phyloP scores from a whole-genome alignment of 1,284 basidiomycete genomes.

The Macrocybe sp. region DNA sequence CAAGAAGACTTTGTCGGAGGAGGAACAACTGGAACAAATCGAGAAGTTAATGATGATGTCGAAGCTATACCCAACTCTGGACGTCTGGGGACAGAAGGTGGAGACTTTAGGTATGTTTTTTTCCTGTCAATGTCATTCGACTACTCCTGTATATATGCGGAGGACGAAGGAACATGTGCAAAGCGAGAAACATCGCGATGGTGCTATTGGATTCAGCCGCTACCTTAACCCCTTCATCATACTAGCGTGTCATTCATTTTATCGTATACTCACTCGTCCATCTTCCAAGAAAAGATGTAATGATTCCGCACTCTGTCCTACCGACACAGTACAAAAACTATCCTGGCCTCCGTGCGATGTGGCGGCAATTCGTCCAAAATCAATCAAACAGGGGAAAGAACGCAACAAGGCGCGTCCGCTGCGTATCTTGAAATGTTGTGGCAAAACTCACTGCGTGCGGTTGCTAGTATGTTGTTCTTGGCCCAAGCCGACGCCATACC shows the following conservation, averaged over 20 bases:
- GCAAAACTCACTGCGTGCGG: neutral
- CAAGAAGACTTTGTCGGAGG: conserved; percentile 21
- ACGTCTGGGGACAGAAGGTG: conserved; percentile 48
- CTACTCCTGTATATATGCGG: neutral
- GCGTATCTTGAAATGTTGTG: neutral
- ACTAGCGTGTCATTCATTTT: conserved; percentile 2
- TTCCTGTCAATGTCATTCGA: neutral
- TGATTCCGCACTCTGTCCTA: conserved; percentile 30
- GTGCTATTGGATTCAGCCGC: neutral
- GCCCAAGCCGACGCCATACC: conserved; percentile 30
- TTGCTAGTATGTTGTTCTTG: conserved; percentile 27
- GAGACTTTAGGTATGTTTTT: conserved; percentile 42
- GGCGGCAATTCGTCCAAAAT: conserved; percentile 25
- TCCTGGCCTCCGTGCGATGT: conserved; percentile 17
- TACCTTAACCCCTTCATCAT: conserved; percentile 8
- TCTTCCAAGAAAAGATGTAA: conserved; percentile 33
- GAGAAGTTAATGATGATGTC: conserved; percentile 34
- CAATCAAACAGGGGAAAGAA: conserved; percentile 33
- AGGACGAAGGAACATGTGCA: too few species aligned
- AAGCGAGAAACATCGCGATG: too few species aligned
- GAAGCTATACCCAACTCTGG: conserved; percentile 32
- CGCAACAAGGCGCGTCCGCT: conserved; percentile 21
- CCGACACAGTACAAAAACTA: conserved; percentile 16
- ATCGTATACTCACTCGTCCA: conserved; percentile 6
- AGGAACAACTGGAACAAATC: conserved; percentile 36